Evolutionary conservation across 139 green algal species (phyloP).

Genomic region (Coccomyxa sp.): DNA sequence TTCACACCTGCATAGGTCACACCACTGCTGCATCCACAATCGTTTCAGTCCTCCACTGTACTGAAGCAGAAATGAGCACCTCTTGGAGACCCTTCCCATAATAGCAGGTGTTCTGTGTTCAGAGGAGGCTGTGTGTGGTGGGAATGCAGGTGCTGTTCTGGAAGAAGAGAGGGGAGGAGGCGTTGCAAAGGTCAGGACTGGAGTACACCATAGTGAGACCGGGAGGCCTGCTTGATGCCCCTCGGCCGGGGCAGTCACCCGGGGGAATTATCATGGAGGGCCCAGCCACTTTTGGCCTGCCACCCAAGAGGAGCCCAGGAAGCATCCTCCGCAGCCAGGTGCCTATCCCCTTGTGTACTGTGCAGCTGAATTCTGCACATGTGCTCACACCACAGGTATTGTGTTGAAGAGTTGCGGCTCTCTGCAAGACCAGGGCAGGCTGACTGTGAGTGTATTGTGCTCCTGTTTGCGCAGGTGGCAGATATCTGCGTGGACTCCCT

Average conservation of each 20-base stretch:
- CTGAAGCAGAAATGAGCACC: background rate
- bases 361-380: background rate
- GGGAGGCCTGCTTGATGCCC: slow-evolving; percentile 48
- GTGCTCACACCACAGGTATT: no score
- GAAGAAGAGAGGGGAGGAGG: slow-evolving; percentile 80
- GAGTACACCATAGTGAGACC: slow-evolving; percentile 69
- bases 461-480: slow-evolving; percentile 50
- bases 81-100: background rate
- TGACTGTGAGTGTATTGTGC: slow-evolving; percentile 32
- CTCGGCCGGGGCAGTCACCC: background rate
- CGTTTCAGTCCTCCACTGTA: background rate
- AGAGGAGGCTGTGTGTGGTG: background rate
- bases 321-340: slow-evolving; percentile 32
- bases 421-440: slow-evolving; percentile 6
- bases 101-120: background rate
- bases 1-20: background rate
- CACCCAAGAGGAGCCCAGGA: slow-evolving; percentile 28
- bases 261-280: slow-evolving; percentile 53
- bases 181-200: slow-evolving; percentile 70
- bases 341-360: background rate
- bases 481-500: slow-evolving; percentile 70
- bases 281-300: slow-evolving; percentile 39
- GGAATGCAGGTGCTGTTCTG: slow-evolving; percentile 45
- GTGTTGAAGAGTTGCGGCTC: background rate
- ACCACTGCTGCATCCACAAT: background rate